Evolutionary conservation across 257 asterid genomes (phyloP).

Genomic region (Solanum ossicruentum): DNA sequence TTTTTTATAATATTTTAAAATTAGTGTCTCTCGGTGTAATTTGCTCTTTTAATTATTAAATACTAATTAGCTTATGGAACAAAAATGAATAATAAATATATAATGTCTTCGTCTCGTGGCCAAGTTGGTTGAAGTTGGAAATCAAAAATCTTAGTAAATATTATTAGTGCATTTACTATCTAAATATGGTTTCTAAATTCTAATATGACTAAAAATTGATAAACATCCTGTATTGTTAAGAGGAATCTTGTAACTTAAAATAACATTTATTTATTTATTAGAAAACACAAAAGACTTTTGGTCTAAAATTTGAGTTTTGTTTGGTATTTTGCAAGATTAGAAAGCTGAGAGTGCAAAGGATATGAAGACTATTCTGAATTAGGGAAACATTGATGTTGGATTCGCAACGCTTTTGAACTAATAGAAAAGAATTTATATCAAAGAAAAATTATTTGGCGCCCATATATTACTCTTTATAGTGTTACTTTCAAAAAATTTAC

Average conservation of each 20-base stretch:
- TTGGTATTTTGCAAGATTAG: background rate
- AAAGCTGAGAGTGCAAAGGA: no score
- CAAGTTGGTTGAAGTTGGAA: background rate
- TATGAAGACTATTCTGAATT: no score
- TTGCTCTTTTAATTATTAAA: background rate
- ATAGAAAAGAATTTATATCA: no score
- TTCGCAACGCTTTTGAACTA: no score
- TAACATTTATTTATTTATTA: no score
- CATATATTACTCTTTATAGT: no score
- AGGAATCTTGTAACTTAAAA: background rate
- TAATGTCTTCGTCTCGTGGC: background rate
- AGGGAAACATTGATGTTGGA: no score
- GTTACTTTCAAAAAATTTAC: no score
- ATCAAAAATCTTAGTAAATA: background rate
- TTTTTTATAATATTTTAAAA: no score
- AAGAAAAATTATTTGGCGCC: no score
- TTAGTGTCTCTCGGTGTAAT: no score
- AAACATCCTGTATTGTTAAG: background rate
- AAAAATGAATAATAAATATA: background rate
- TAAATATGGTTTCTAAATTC: background rate
- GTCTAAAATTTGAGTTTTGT: no score
- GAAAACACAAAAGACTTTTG: background rate
- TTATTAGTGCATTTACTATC: background rate
- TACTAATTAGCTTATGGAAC: background rate
- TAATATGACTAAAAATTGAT: background rate